Evolutionary conservation across 2,329 filamentous ascomycete species (phyloP), one percentile per base, ranked within the genome.

Genomic region (Rhinocladiella mackenziei): DNA sequence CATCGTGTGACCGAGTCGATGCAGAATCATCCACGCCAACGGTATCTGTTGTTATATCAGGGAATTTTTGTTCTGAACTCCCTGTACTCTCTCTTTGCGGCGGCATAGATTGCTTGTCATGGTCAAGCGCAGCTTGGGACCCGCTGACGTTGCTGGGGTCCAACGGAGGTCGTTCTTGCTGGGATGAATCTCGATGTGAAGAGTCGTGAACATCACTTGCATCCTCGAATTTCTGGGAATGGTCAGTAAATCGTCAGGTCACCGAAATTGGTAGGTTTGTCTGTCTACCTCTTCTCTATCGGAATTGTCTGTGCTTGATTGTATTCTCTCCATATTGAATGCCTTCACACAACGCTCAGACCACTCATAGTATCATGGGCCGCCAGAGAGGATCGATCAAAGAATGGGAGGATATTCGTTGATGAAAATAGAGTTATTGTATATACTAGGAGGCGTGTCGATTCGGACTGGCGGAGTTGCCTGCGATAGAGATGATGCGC

Each of bases 171-270:
- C 47, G 39, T 15, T 40, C 39, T 14, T 45, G 36, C 4, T 18
- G 39, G 36, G 43, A 39, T 6, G 48, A 36, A 20, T 33, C n/a
- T 18, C 34, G 43, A 25, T 45, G 36, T 7, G 48, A 43, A 18
- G 43, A 39, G 29, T 37, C 22, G 35, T 52, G 43, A 41, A 45
- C 39, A 43, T 54, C 84, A 56, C 79, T 70, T 43, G 86, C 88
- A 72, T 95, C 88, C 68, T 94, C 87, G 60, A 94, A 94, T 11
- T 77, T 78, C 58, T 89, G 83, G 83, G 87, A 62, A 14, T 10
- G n/a, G 32, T 50, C 15, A 55, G 36, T 20, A 20, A 42, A 6
- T 11, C 19, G 10, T 32, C 30, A 2, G 10, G 18, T 14, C 22
- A 28, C 7, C 4, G 13, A 14, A 46, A 43, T 30, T 37, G 7